Conservation (phyloP, 495 filamentous ascomycete species). For the Penicillium mononematosum region DNA sequence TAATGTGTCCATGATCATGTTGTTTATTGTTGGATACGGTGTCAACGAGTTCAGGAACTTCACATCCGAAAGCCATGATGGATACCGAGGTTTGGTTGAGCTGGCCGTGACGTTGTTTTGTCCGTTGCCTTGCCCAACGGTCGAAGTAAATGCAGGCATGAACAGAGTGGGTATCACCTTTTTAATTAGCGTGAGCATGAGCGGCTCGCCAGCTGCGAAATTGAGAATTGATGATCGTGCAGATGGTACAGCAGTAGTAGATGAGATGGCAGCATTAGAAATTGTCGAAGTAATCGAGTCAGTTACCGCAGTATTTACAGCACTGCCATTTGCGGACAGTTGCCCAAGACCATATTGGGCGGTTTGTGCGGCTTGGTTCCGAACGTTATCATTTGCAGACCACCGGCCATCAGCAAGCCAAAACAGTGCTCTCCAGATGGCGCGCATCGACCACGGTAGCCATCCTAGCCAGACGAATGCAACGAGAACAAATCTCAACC, state of each 20-base stretch:
- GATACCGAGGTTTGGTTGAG: constrained; percentile 33
- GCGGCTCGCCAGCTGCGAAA: constrained; percentile 47
- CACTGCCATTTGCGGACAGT: constrained; percentile 35
- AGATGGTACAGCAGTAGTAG: constrained; percentile 25
- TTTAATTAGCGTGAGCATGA: constrained; percentile 49
- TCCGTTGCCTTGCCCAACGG: constrained; percentile 16
- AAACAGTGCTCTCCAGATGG: constrained; percentile 88
- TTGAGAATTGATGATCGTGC: constrained; percentile 44
- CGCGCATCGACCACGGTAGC: constrained; percentile 87
- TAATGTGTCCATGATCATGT: constrained; percentile 74
- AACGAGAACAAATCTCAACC: constrained; percentile 75
- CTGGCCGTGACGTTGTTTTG: constrained; percentile 26
- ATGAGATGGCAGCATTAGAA: constrained; percentile 29
- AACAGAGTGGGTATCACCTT: constrained; percentile 41
- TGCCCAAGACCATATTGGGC: constrained; percentile 21
- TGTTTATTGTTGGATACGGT: constrained; percentile 69
- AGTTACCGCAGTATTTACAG: constrained; percentile 32
- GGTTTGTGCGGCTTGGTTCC: constrained; percentile 21
- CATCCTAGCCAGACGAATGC: constrained; percentile 82
- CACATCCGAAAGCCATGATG: constrained; percentile 66
- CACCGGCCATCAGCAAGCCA: constrained; percentile 94
- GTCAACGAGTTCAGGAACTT: constrained; percentile 72
- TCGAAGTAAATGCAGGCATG: constrained; percentile 38
- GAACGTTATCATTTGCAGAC: constrained; percentile 44
- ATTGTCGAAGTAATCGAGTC: constrained; percentile 25